phyloP scores from a whole-genome alignment of 2,329 filamentous ascomycete species.

The Ascochyta clinopodiicola region DNA sequence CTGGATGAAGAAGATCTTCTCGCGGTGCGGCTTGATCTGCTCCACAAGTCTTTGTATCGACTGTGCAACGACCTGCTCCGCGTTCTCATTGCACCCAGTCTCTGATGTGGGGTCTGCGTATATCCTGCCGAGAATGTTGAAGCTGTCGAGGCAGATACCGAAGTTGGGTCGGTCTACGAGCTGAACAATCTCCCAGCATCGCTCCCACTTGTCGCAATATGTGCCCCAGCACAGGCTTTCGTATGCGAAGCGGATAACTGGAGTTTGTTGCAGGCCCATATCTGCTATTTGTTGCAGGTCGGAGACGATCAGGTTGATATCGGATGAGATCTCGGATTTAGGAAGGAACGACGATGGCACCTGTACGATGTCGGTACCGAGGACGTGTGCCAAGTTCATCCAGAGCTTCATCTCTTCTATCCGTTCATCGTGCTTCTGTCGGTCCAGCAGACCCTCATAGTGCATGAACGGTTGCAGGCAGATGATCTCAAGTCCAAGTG shows the following conservation, averaged over 20 bases:
- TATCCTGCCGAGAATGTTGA: slow-evolving; percentile 75
- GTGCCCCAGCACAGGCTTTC: slow-evolving; percentile 78
- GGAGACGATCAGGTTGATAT: slow-evolving; percentile 62
- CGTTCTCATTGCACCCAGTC: slow-evolving; percentile 59
- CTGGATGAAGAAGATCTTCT: slow-evolving; percentile 77
- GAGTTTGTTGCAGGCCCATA: slow-evolving; percentile 64
- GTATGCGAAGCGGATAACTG: slow-evolving; percentile 72
- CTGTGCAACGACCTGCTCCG: slow-evolving; percentile 60
- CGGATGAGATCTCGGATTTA: slow-evolving; percentile 57
- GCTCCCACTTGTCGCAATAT: slow-evolving; percentile 73
- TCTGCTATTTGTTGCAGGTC: slow-evolving; percentile 73
- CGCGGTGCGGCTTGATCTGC: slow-evolving; percentile 59
- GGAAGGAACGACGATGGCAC: slow-evolving; percentile 76
- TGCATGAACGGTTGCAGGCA: slow-evolving; percentile 79
- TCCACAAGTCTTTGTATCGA: slow-evolving; percentile 63
- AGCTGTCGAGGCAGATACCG: slow-evolving; percentile 78
- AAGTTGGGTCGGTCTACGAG: slow-evolving; percentile 73
- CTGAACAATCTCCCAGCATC: slow-evolving; percentile 71
- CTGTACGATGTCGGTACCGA: slow-evolving; percentile 75
- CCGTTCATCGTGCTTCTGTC: slow-evolving; percentile 62
- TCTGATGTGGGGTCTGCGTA: slow-evolving; percentile 70
- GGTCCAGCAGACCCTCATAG: slow-evolving; percentile 75
- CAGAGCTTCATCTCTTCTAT: slow-evolving; percentile 71
- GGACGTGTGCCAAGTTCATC: slow-evolving; percentile 69
- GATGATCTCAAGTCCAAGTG: slow-evolving; percentile 64